Base-by-base conservation (phyloP, 331 rosid genomes). In the Telfairia occidentalis region DNA sequence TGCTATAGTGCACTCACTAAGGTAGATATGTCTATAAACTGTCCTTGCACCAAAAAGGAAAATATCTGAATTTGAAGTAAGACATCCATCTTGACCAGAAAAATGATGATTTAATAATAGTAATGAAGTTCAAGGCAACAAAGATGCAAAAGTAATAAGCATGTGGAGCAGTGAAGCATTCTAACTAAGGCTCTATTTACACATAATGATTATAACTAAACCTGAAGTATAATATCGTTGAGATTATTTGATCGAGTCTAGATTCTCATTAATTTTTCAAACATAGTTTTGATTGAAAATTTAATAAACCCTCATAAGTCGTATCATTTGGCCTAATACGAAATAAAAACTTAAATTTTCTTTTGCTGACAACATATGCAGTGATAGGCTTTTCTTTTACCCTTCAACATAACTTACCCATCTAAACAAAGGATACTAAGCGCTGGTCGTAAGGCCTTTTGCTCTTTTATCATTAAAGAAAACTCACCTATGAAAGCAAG, bases 31-130 rank as follows among this genome's bases (percentile, higher is more conserved):
- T 80, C 96, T 89, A 49, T 92, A 88, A 23, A 85, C 93, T 0
- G 89, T 89, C 82, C 93, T 82, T 46, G 87, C 97, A 77, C 97
- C 97, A 78, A 92, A 92, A 76, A 92, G 97, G 67, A 92, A 89
- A 78, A 86, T 75, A 78, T 89, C 97, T 45, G 96, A 92, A 88
- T 92, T 96, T 74, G 79, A 84, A 82, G 88, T 86, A 81, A 92
- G 89, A 76, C 93, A 89, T 50, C 92, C 97, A 80, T 89, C 97
- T 96, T 92, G 78, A 64, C 49, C 35, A 30, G 19, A 50, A 28
- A 70, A 77, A 30, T 45, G 60, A 49, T 59, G 40, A 26, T 26
- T 58, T 34, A 57, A 43, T 57, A 42, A 60, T 45, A 60, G 71
- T 16, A 28, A 35, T 30, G 45, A 45, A 15, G 40, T 26, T 59